These are phyloP conservation scores for Datura wrightii DNA, from an alignment of 257 asterid genomes.

Conservation along the genomic window DNA sequence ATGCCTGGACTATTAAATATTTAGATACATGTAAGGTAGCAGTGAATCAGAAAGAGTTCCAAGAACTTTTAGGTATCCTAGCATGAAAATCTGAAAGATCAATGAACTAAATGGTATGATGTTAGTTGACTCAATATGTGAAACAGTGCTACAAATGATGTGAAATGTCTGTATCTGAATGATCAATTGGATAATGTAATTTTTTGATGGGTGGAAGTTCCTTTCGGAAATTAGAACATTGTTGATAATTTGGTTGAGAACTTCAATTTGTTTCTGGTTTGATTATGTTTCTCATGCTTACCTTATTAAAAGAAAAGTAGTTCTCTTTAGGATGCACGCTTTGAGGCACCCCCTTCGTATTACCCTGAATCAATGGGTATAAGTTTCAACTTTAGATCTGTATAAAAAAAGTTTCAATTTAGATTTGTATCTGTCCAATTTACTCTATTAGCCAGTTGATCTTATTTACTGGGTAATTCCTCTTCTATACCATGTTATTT, in stretches of 20 bases:
- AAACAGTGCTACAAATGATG: neutral
- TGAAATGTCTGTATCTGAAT: conserved; percentile 10
- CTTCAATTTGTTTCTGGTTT: neutral
- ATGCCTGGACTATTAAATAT: neutral
- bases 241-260: neutral
- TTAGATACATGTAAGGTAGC: neutral
- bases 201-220: neutral
- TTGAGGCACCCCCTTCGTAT: conserved; percentile 13
- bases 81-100: conserved; percentile 1
- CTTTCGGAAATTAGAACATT: neutral
- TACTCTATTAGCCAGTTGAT: neutral
- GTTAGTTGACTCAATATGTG: neutral
- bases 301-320: neutral
- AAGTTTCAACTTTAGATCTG: conserved; percentile 31
- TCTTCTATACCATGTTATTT: conserved; percentile 21
- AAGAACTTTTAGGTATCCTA: neutral
- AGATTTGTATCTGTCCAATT: neutral
- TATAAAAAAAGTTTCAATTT: neutral
- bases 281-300: conserved; percentile 12
- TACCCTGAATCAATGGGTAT: conserved; percentile 25
- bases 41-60: conserved; percentile 1
- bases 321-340: neutral
- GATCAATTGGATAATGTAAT: neutral
- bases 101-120: neutral
- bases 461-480: conserved; percentile 1